phyloP scores from a whole-genome alignment of 1,284 basidiomycete genomes.

The Agaricales sp. region DNA sequence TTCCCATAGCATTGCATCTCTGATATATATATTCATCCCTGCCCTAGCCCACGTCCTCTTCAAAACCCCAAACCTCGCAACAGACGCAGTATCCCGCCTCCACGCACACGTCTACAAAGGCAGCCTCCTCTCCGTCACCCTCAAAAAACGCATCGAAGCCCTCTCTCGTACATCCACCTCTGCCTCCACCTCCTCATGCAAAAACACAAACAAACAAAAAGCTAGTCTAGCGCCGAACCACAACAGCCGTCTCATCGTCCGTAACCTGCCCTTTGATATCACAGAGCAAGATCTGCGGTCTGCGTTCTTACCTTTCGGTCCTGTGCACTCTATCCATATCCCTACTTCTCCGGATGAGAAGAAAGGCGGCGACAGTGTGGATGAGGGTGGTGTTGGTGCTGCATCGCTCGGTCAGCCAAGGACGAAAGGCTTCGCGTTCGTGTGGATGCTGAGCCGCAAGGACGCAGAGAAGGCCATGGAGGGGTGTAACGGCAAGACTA shows the following conservation, averaged over 20 bases:
- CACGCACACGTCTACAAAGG: conserved; percentile 95
- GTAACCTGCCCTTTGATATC: conserved; percentile 82
- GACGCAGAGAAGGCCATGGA: conserved; percentile 84
- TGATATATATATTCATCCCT: not conserved
- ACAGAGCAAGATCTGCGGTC: conserved; percentile 82
- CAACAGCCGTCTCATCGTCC: conserved; percentile 80
- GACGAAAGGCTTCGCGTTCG: conserved; percentile 87
- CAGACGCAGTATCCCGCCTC: conserved; percentile 70
- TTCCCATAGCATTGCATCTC: not conserved
- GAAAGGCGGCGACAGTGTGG: conserved; percentile 19
- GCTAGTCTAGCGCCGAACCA: conserved; percentile 39
- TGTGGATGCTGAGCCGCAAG: conserved; percentile 85
- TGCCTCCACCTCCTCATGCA: conserved; percentile 23
- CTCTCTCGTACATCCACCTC: conserved; percentile 37
- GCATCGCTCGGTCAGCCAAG: conserved; percentile 21
- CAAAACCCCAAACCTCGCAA: conserved; percentile 59
- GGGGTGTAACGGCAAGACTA: conserved; percentile 71
- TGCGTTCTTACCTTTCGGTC: conserved; percentile 83
- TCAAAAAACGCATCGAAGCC: conserved; percentile 82
- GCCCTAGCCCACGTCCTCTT: conserved; percentile 68
- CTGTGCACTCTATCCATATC: conserved; percentile 80
- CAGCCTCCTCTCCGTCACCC: conserved; percentile 72
- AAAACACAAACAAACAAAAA: conserved; percentile 5
- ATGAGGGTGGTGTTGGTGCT: conserved; percentile 21
- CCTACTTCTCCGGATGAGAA: conserved; percentile 32